Evolutionary conservation across 176 grass and related monocot species (phyloP), one percentile per base, ranked within the genome.

Genomic region (Avena insularis): DNA sequence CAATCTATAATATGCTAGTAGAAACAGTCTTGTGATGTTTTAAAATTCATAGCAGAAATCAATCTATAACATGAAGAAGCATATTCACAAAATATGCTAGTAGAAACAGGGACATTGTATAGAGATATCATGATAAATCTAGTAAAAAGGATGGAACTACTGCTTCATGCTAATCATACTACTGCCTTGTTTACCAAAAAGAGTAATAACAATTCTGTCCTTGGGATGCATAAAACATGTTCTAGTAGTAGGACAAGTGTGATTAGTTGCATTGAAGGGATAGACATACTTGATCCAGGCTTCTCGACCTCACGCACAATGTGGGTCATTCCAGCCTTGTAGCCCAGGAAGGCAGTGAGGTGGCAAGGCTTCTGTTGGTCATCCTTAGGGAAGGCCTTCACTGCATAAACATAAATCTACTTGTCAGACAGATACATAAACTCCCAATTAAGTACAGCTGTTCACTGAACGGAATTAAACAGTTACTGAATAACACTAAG

Each of bases 241-340:
- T 56, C 13, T 21, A 58, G 51, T 25, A 46, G 45, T 19, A 17
- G 4, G 16, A 72, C 15, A 16, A 56, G 4, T 23, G 31, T 27
- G 12, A 40, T 25, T 19, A 1, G 66, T 1, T 9, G 29, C 71
- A 71, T 71, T 6, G n/a, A 62, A 43, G 15, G 43, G 81, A 15
- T 38, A 27, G 20, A 72, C 95, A 78, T 95, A 98, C 96, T 98
- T 31, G 96, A 98, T 14, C 96, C 96, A 71, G 96, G 96, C 83
- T 98, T 98, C 72, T 98, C 96, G 1, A 98, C 96, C 45, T 98
- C 96, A 80, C 96, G 89, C 1, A 98, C 96, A 27, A 98, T 92
- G 66, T 98, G 96, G 0, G 96, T 98, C 96, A 98, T 98, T 16
- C 96, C 96, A 92, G 96, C 90, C 79, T 98, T 98, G 93, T 95